Base-by-base conservation (phyloP, 805 yeast genomes). In the Pichia manshurica region DNA sequence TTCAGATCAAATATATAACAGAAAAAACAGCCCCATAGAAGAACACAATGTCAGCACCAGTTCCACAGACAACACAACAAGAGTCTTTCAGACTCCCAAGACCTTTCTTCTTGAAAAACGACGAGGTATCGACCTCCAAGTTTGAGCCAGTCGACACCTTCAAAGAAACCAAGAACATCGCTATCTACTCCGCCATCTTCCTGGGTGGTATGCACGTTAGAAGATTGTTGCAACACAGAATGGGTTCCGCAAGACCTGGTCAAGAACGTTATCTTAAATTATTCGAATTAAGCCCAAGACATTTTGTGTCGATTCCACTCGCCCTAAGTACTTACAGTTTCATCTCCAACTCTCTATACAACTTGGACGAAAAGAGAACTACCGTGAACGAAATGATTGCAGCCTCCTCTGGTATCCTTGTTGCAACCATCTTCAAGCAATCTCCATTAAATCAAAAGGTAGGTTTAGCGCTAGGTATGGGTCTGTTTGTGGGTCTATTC, bases 401-500 rank as follows among this genome's bases (percentile, higher is more conserved):
- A 20, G 55, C 57, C 4, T 49, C 56, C 9, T 41, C 58, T 15
- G 59, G 60, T 44, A 33, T 56, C 23, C 41, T 53, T 9, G 53
- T 56, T 16, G 61, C 61, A 23, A 54, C 65, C 0, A 50, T 61
- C 31, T 57, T 61, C 51, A 49, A 57, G 22, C 47, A 52, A 2
- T 51, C 57, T 54, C 56, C 71, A 16, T 53, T 62, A 44, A 65
- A 65, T 33, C 71, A 67, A 49, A 66, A 71, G 28, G 46, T 75
- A n/a, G 82, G 82, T 17, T 59, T 69, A 41, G 71, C 79, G 1
- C 41, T 74, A 10, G 67, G 73, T 31, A 58, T 70, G 17, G 82
- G 78, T 8, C 48, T 64, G 25, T 55, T 67, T n/a, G 63, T 70
- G n/a, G 80, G 77, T 5, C 50, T 72, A 28, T 65, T 70, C 47